A percentile compares a stretch with the other conserved stretches of the same genome.
These are phyloP conservation scores for Trichoderma lentiforme DNA, from an alignment of 2,329 filamentous ascomycete genomes.

Conservation along the genomic window DNA sequence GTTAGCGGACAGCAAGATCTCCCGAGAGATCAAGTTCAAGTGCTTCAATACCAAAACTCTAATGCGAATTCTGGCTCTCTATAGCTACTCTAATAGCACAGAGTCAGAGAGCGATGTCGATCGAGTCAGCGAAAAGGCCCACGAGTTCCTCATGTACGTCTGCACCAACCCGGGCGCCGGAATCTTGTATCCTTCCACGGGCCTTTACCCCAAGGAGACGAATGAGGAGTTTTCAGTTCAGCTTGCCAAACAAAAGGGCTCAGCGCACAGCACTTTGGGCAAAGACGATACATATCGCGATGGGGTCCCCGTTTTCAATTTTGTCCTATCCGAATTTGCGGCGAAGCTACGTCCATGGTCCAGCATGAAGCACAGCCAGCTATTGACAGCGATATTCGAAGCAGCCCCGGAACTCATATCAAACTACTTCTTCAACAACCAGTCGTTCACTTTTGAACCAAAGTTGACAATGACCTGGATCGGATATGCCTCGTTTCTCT, in stretches of 20 bases:
- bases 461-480: constrained; percentile 94
- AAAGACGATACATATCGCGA: constrained; percentile 66
- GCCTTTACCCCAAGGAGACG: constrained; percentile 78
- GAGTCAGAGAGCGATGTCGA: constrained; percentile 40
- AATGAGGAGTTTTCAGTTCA: constrained; percentile 42
- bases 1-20: constrained; percentile 69
- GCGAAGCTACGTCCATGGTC: constrained; percentile 80
- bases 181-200: constrained; percentile 70
- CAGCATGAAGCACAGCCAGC: constrained; percentile 73
- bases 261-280: constrained; percentile 55
- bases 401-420: constrained; percentile 82
- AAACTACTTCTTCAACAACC: constrained; percentile 80
- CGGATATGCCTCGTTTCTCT: constrained; percentile 85
- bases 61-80: constrained; percentile 67
- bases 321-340: constrained; percentile 72
- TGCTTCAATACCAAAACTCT: constrained; percentile 74
- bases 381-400: constrained; percentile 75
- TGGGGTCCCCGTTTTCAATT: constrained; percentile 73
- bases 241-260: constrained; percentile 31
- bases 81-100: constrained; percentile 54
- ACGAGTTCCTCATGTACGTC: constrained; percentile 69
- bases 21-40: constrained; percentile 69
- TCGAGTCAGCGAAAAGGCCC: constrained; percentile 64
- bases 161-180: constrained; percentile 74
- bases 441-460: constrained; percentile 80